These are phyloP conservation scores for Psilocybe sp. DNA, from an alignment of 768 basidiomycete genomes.

Conservation along the genomic window DNA sequence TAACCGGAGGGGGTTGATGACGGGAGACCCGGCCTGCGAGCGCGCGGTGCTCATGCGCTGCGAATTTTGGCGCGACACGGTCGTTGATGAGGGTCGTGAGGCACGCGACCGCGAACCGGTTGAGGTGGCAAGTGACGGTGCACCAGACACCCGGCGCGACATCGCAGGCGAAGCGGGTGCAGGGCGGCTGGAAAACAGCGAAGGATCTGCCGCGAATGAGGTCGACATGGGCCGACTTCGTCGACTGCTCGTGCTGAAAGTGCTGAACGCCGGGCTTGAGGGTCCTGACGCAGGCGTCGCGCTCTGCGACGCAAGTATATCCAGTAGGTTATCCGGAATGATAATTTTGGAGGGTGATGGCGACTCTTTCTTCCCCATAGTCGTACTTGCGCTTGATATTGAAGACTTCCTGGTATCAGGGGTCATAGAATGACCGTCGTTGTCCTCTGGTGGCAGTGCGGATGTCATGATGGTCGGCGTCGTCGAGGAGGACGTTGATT, in stretches of 20 bases:
- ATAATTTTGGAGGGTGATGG: slow-evolving; percentile 10
- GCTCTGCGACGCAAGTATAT: not conserved
- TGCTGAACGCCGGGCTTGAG: slow-evolving; percentile 14
- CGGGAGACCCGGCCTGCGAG: slow-evolving; percentile 7
- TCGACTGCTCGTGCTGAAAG: slow-evolving; percentile 8
- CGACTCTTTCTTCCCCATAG: not conserved
- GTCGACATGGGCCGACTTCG: not conserved
- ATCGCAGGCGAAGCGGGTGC: slow-evolving; percentile 59
- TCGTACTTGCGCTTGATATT: not conserved
- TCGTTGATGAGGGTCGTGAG: slow-evolving; percentile 22
- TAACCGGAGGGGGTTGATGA: slow-evolving; percentile 14
- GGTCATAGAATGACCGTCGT: not conserved
- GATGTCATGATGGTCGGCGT: slow-evolving; percentile 22
- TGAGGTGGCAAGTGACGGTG: slow-evolving; percentile 24
- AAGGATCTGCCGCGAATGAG: slow-evolving; percentile 9
- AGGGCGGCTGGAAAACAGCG: slow-evolving; percentile 42
- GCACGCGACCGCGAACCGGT: slow-evolving; percentile 22
- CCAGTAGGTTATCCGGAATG: slow-evolving; percentile 11
- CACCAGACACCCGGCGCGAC: slow-evolving; percentile 42
- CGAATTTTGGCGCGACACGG: slow-evolving; percentile 22
- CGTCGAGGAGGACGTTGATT: slow-evolving; percentile 27
- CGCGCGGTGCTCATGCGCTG: slow-evolving; percentile 10
- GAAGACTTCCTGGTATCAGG: not conserved
- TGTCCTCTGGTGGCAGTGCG: slow-evolving; percentile 11
- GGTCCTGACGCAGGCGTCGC: slow-evolving; percentile 2